phyloP scores from a whole-genome alignment of 306 rosid genomes.

The Gillenia trifoliata region DNA sequence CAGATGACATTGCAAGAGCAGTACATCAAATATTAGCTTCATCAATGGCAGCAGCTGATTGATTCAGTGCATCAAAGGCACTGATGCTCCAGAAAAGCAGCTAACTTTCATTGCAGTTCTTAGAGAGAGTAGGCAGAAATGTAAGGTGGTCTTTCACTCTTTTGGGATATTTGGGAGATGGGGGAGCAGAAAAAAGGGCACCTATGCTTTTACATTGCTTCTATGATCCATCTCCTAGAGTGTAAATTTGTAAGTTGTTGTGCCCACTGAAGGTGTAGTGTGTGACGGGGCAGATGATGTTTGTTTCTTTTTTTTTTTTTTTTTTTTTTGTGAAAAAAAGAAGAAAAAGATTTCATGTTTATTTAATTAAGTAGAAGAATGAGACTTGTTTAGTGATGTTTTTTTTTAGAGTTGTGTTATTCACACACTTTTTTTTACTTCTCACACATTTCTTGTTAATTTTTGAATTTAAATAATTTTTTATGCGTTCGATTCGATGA shows the following conservation, averaged over 20 bases:
- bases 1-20: conserved; percentile 69
- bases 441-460: too few relatives aligned
- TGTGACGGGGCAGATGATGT: conserved; percentile 21
- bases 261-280: neutral
- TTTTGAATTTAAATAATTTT: too few relatives aligned
- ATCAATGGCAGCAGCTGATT: conserved; percentile 49
- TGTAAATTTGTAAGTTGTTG: conserved; percentile 24
- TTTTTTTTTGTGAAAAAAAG: neutral
- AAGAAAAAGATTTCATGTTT: neutral
- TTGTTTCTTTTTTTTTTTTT: neutral
- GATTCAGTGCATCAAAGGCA: conserved; percentile 4
- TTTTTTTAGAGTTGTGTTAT: too few relatives aligned
- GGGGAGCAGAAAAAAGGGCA: conserved; percentile 21
- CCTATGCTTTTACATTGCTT: conserved; percentile 16
- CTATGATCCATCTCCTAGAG: conserved; percentile 15
- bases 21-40: conserved; percentile 64
- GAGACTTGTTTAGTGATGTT: neutral
- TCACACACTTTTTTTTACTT: too few relatives aligned
- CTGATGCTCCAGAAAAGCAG: conserved; percentile 1
- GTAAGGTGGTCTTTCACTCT: conserved; percentile 4
- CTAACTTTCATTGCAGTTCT: neutral
- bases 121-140: conserved; percentile 1
- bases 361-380: neutral
- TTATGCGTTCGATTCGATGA: too few relatives aligned
- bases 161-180: conserved; percentile 27